These are phyloP conservation scores for Scytalidium lignicola DNA, from an alignment of 2,329 filamentous ascomycete genomes.

Conservation along the genomic window DNA sequence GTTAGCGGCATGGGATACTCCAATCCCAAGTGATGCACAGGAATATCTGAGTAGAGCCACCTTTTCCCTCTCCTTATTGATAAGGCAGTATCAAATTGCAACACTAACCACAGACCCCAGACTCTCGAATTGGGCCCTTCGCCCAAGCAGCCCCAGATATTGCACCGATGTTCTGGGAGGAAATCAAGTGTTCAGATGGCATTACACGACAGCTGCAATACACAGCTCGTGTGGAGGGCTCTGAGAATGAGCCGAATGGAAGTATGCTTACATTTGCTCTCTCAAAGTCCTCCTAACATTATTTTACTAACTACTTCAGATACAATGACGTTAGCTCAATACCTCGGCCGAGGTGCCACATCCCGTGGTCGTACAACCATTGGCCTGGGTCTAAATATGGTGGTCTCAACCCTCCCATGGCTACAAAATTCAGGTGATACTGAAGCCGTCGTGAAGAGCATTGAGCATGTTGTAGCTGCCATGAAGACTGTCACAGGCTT, in stretches of 20 bases:
- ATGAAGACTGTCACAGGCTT: conserved; percentile 50
- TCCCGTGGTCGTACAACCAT: conserved; percentile 59
- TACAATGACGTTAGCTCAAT: conserved; percentile 50
- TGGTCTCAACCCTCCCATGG: conserved; percentile 55
- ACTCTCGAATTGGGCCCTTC: conserved; percentile 51
- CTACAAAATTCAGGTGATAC: conserved; percentile 45
- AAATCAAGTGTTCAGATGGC: conserved; percentile 52
- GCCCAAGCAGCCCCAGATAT: conserved; percentile 63
- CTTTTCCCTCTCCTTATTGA: neutral
- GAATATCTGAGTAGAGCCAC: conserved; percentile 36
- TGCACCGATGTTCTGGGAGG: conserved; percentile 57
- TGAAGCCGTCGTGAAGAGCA: conserved; percentile 57
- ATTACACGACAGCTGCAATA: conserved; percentile 60
- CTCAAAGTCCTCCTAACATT: too few relatives aligned
- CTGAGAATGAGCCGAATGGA: conserved; percentile 15
- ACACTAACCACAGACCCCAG: conserved; percentile 17
- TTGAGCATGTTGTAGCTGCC: conserved; percentile 54
- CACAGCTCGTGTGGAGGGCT: conserved; percentile 57
- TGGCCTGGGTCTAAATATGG: conserved; percentile 49
- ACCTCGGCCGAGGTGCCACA: conserved; percentile 59
- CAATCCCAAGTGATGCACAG: conserved; percentile 36
- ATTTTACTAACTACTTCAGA: conserved; percentile 21
- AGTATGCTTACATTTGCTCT: conserved; percentile 18
- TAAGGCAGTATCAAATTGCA: neutral
- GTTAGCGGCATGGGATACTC: conserved; percentile 51